Base-by-base conservation (phyloP, 208 protist species). In the Paratrypanosoma confusum region DNA sequence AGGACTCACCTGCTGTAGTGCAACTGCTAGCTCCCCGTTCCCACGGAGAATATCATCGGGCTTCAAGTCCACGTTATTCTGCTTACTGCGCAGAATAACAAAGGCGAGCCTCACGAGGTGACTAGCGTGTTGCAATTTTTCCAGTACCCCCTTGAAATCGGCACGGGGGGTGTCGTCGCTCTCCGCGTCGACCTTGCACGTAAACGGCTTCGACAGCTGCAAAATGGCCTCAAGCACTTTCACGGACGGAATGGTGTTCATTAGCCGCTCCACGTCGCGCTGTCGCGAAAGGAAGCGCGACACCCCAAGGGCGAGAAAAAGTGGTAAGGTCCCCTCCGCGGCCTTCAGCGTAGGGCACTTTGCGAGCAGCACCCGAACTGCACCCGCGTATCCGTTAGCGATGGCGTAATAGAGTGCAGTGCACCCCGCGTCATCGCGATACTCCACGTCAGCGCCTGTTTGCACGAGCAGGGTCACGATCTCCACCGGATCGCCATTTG, bases 361-460 rank as follows among this genome's bases (percentile, higher is more conserved):
- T 50, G 57, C 32, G 13, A 93, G 59, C 42, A 93, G 61, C 36
- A 60, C 41, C 25, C 39, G 46, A 10, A 65, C 55, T 22, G 83
- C 67, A 17, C 60, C 60, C 0, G 73, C 59, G 57, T 89, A 93
- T 41, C 77, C 70, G 57, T 93, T 93, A n/a, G 71, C 74, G 39
- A 93, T 85, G 57, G 83, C 79, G 45, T 93, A 93, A 60, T 88
- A 93, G 5, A 93, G 49, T 22, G 77, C 70, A 1, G 76, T 88
- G 63, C 83, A 89, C 25, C 58, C 50, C 8, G 83, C 78, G 32
- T 87, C 77, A 46, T 93, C 83, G 17, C 11, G 51, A 38, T 73
- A 76, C 20, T 66, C 36, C 47, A 65, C 59, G 42, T 93, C 80
- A 2, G 80, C 83, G n/a, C 77, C 83, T 1, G 60, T 57, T 0